Conservation (phyloP, 2,329 filamentous ascomycete genomes). For the Sodiomyces alkalinus region DNA sequence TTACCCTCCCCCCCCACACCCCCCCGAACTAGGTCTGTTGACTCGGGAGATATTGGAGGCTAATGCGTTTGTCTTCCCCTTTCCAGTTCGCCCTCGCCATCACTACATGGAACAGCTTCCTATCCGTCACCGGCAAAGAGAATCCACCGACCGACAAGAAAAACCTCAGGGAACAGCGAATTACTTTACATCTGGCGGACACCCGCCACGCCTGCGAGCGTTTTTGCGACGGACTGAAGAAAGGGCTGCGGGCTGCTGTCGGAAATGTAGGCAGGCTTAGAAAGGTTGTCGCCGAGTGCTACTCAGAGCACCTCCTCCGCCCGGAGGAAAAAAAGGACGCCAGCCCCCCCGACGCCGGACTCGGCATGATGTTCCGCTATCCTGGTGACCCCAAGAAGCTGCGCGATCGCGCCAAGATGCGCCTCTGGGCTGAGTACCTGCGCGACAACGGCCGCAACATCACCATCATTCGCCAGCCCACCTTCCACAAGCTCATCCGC, state of each 20-base stretch:
- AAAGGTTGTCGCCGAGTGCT: constrained; percentile 67
- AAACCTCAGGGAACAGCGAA: constrained; percentile 53
- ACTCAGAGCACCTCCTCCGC: constrained; percentile 70
- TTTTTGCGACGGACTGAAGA: constrained; percentile 93
- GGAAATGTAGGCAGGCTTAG: constrained; percentile 78
- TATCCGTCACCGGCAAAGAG: constrained; percentile 39
- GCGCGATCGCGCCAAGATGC: constrained; percentile 90
- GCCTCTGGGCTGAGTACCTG: constrained; percentile 92
- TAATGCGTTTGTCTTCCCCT: too few species aligned
- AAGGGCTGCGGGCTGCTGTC: constrained; percentile 71
- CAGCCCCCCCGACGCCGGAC: constrained; percentile 73
- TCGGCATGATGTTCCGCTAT: constrained; percentile 87
- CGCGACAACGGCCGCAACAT: constrained; percentile 88
- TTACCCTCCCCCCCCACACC: too few species aligned
- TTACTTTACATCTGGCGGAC: constrained; percentile 82
- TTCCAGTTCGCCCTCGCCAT: constrained; percentile 85
- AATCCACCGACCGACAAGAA: constrained; percentile 22
- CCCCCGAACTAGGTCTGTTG: too few species aligned
- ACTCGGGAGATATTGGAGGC: too few species aligned
- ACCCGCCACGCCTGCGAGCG: constrained; percentile 80
- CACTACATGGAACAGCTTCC: constrained; percentile 80
- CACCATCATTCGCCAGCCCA: constrained; percentile 85
- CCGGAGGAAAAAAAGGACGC: constrained; percentile 45
- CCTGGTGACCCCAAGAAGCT: constrained; percentile 90
- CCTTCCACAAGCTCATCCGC: constrained; percentile 92